Conservation (phyloP, 1,284 basidiomycete species). For the Microbotryum intermedium region DNA sequence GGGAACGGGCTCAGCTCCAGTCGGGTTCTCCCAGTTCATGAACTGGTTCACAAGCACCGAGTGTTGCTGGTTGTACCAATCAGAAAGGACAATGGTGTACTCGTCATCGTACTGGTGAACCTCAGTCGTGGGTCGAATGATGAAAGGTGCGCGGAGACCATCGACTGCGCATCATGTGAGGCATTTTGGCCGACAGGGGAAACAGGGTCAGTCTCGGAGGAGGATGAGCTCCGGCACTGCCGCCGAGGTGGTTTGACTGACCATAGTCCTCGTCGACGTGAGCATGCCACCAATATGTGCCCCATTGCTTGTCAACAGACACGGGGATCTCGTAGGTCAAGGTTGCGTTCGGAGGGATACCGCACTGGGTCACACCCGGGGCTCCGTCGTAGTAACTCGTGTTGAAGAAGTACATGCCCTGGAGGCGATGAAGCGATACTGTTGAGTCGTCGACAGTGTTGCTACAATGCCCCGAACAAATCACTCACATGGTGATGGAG, state of each 20-base stretch:
- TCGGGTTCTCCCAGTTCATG: slow-evolving; percentile 50
- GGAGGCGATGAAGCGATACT: too few relatives aligned
- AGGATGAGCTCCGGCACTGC: neutral
- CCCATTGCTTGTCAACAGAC: slow-evolving; percentile 44
- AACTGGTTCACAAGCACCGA: slow-evolving; percentile 55
- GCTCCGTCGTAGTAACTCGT: slow-evolving; percentile 82
- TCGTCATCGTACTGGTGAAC: slow-evolving; percentile 71
- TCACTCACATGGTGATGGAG: slow-evolving; percentile 44
- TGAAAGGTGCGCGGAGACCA: slow-evolving; percentile 65
- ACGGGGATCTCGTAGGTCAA: slow-evolving; percentile 77
- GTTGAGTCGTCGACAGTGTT: too few relatives aligned
- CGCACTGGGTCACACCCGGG: slow-evolving; percentile 70
- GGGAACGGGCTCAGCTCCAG: slow-evolving; percentile 79
- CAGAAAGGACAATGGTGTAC: slow-evolving; percentile 70
- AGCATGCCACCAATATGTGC: slow-evolving; percentile 32
- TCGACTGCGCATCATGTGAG: slow-evolving; percentile 40
- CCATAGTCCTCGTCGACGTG: slow-evolving; percentile 12
- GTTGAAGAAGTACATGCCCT: slow-evolving; percentile 79
- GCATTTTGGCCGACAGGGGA: neutral
- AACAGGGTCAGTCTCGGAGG: neutral
- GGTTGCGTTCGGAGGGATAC: slow-evolving; percentile 65
- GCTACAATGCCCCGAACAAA: too few relatives aligned
- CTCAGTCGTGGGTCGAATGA: slow-evolving; percentile 56
- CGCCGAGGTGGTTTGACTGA: neutral
- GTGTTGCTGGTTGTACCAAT: slow-evolving; percentile 76